Evolutionary conservation across 2,329 filamentous ascomycete genomes (phyloP), one percentile per base, ranked within the genome.

Genomic region (Fusarium palustre): DNA sequence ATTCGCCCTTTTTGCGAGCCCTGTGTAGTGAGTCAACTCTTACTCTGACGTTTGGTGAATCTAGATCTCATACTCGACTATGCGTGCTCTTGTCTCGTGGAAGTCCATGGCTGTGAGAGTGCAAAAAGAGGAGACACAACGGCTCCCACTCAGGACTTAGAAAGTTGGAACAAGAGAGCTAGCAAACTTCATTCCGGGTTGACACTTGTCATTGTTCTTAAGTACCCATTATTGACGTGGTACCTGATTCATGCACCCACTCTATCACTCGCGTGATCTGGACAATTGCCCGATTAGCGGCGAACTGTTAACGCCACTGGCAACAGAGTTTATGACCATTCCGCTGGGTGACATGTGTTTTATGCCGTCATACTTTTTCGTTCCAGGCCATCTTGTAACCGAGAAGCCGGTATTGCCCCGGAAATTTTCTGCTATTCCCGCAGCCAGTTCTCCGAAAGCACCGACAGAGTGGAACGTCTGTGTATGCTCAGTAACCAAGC

Each of bases 241-340:
- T 22, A 34, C 8, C 48, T 56, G 59, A 63, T 28, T 63, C 59
- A 63, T 63, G 58, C 13, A 15, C 33, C 34, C 39, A 24, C 47
- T 28, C 7, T 28, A 38, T 12, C 34, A 34, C 0, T 11, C 4
- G 24, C 41, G 24, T 30, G 10, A 36, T 55, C 13, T 20, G 58
- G 59, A 30, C 25, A 63, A 30, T 6, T 24, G 11, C 12, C 30
- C 39, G 18, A 20, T 10, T 63, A 63, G 59, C 59, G 48, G 33
- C 22, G 10, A 4, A 63, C 15, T 3, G n/a, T 16, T 47, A 8
- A 45, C 59, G 58, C 59, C 59, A 63, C 34, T 42, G 57, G 47
- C 57, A 47, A 62, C 11, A 63, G 18, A 12, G 57, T 63, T 63
- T 22, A 2, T 2, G n/a, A 16, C 22, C 22, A 34, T 39, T 42